phyloP scores from a whole-genome alignment of 805 yeast genomes.

The Nakazawaea holstii region DNA sequence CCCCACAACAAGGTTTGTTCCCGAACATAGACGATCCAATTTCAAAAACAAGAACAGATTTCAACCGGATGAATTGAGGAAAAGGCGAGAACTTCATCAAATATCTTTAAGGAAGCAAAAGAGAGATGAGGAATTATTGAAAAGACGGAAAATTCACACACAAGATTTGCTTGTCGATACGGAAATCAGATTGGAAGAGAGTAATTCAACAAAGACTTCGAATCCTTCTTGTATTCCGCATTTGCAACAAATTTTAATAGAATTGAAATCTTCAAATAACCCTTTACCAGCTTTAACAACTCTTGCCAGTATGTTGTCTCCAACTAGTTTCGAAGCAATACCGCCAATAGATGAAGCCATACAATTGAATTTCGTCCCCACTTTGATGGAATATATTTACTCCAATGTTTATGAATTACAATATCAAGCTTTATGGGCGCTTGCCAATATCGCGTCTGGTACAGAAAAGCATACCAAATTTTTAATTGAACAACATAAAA shows the following conservation, averaged over 20 bases:
- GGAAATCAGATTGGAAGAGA: conserved; percentile 9
- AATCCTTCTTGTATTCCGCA: conserved; percentile 8
- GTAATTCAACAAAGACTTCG: conserved; percentile 1
- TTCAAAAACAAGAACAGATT: conserved; percentile 10
- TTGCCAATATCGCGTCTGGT: conserved; percentile 9
- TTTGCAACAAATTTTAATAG: conserved; percentile 1
- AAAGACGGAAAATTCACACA: conserved; percentile 7
- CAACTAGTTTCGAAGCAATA: background rate
- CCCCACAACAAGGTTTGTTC: conserved; percentile 5
- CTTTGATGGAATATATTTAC: conserved; percentile 6
- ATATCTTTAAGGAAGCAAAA: conserved; percentile 9
- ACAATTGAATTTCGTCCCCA: conserved; percentile 6
- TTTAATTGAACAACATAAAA: conserved; percentile 8
- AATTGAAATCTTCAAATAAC: background rate
- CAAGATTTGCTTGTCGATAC: background rate
- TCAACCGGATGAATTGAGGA: conserved; percentile 9
- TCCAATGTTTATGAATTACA: conserved; percentile 1
- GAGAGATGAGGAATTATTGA: conserved; percentile 9
- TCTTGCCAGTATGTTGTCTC: conserved; percentile 4
- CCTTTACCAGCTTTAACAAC: background rate
- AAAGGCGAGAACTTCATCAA: conserved; percentile 4
- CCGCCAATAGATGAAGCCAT: conserved; percentile 11
- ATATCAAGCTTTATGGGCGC: conserved; percentile 10
- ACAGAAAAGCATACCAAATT: conserved; percentile 8
- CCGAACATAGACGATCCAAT: conserved; percentile 4